Evolutionary conservation across 352 stramenopile species (phyloP).

Genomic region (Pythium brachiatum): DNA sequence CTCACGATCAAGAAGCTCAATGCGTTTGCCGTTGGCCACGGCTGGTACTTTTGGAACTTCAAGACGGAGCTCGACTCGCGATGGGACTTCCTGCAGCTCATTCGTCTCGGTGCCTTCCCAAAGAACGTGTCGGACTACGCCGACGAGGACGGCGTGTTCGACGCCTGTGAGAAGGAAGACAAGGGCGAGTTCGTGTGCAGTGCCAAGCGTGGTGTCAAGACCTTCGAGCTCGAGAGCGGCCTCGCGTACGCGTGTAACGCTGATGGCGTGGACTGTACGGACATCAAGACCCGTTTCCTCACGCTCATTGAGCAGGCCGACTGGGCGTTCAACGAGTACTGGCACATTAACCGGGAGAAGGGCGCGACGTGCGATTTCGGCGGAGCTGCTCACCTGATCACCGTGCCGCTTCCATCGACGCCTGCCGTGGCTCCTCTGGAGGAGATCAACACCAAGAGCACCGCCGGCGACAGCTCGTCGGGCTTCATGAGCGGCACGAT

Average conservation of each 20-base stretch:
- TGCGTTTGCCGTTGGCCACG: constrained; percentile 88
- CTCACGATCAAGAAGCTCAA: constrained; percentile 92
- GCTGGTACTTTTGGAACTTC: constrained; percentile 97
- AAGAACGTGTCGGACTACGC: constrained; percentile 72
- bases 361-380: constrained; percentile 77
- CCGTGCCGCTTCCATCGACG: neutral
- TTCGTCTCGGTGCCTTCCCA: constrained; percentile 59
- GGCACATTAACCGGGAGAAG: constrained; percentile 56
- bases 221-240: constrained; percentile 51
- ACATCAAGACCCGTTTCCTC: constrained; percentile 38
- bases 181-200: constrained; percentile 68
- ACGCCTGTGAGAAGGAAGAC: constrained; percentile 66
- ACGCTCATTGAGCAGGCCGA: constrained; percentile 66
- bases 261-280: constrained; percentile 48
- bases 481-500: constrained; percentile 6
- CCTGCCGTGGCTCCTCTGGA: neutral
- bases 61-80: constrained; percentile 88
- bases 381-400: constrained; percentile 54
- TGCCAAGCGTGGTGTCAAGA: constrained; percentile 64
- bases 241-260: constrained; percentile 56
- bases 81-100: constrained; percentile 88
- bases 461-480: neutral
- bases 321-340: constrained; percentile 75
- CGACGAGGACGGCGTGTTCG: constrained; percentile 53
- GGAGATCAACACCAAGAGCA: constrained; percentile 16